phyloP scores from a whole-genome alignment of 1,284 basidiomycete species.

The Bjerkandera adusta region DNA sequence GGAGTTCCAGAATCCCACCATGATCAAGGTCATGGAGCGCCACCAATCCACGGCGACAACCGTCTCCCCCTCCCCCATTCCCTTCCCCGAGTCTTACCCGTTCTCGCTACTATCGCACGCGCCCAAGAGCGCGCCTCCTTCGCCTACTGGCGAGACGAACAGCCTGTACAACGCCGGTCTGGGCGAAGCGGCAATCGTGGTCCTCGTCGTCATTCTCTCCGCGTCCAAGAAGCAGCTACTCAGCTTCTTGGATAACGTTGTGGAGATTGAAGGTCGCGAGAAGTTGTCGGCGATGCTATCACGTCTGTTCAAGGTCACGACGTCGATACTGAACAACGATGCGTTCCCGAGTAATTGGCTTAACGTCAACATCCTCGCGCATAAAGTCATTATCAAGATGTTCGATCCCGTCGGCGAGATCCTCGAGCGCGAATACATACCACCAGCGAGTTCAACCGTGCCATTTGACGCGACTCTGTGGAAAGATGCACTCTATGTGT shows the following conservation, averaged over 20 bases:
- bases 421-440: slow-evolving; percentile 82
- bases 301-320: slow-evolving; percentile 80
- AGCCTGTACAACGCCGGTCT: slow-evolving; percentile 74
- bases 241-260: slow-evolving; percentile 74
- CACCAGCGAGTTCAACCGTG: slow-evolving; percentile 57
- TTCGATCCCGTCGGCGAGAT: slow-evolving; percentile 80
- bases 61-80: slow-evolving; percentile 69
- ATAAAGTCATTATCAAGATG: slow-evolving; percentile 87
- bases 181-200: slow-evolving; percentile 85
- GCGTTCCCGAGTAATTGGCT: slow-evolving; percentile 93
- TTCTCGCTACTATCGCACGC: slow-evolving; percentile 79
- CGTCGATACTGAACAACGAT: slow-evolving; percentile 83
- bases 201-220: slow-evolving; percentile 81
- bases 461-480: slow-evolving; percentile 82
- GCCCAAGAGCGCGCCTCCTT: slow-evolving; percentile 49
- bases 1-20: slow-evolving; percentile 74
- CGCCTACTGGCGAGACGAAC: slow-evolving; percentile 43
- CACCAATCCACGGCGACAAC: slow-evolving; percentile 60
- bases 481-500: slow-evolving; percentile 79
- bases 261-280: slow-evolving; percentile 87
- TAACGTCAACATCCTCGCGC: slow-evolving; percentile 88
- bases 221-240: slow-evolving; percentile 78
- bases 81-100: slow-evolving; percentile 93
- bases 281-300: slow-evolving; percentile 71
- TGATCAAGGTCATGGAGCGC: slow-evolving; percentile 68